Evolutionary conservation across 805 yeast genomes (phyloP), one percentile per base, ranked within the genome.

Genomic region (Trichomonascus vanleenenianus): DNA sequence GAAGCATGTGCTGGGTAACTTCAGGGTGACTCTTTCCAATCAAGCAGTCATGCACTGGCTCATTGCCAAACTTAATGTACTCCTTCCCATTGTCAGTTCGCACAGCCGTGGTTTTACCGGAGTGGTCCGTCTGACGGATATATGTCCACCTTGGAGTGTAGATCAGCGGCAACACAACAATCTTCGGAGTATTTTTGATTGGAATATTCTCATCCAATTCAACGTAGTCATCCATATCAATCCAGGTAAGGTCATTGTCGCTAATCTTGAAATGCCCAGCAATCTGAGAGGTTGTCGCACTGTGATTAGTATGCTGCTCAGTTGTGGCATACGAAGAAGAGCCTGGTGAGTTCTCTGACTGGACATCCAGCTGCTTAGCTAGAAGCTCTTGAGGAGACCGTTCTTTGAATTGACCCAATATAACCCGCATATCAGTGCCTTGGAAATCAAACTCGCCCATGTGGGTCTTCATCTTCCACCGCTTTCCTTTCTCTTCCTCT

Each of bases 81-180:
- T 51, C 52, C 3, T 44, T 32, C 8, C 61, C 64, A 14, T 52
- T 51, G 4, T 50, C 52, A 12, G 39, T 40, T 4, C 27, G 27
- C 27, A 5, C 8, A 5, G 27, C 27, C 16, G 48, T 55, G 16
- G 57, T 44, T 10, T 22, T 25, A 3, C n/a, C 32, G 9, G 52
- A 42, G 49, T 74, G 70, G 43, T 70, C 72, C 2, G 86, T 79
- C 50, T 82, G 79, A 41, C 91, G 71, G 50, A 75, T 66, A 59
- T 85, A 89, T 2, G 81, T 69, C 58, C 88, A 81, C 38, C 77
- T 67, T 3, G 91, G 85, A 0, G 94, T 71, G 60, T 67, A 78
- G 54, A 85, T 55, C 50, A 88, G 63, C 2, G 95, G 91, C 37
- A 66, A 57, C 2, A 82, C 74, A 11, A 63, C 66, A 40, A 86